Base-by-base conservation (phyloP, 306 rosid species). In the Cucurbita pepo region DNA sequence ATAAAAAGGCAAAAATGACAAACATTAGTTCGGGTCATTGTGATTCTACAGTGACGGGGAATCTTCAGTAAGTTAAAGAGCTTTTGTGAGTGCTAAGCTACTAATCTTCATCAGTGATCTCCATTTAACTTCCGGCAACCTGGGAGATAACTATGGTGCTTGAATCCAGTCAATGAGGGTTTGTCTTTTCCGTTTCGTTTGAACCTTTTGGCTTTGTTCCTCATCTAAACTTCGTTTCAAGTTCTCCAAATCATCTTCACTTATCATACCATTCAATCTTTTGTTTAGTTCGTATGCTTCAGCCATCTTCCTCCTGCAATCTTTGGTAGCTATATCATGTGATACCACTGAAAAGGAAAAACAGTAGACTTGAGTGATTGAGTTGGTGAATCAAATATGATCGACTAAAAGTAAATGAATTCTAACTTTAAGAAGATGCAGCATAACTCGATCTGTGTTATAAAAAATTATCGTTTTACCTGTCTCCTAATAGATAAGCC, bases 261-360 rank as follows among this genome's bases (percentile, higher is more conserved):
- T 62, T 12, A 93, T 85, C 77, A 57, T 38, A 21, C 94, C 90
- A 75, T 84, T 82, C 87, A 79, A n/a, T 75, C 83, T 77, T 72
- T 85, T 79, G 84, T 83, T 93, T 86, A 90, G 77, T 36, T 91
- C 90, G 78, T 93, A 93, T 55, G 97, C 88, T 75, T 88, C 94
- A 2, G 75, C 94, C 90, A 90, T 78, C 77, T 80, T 83, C 76
- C 86, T 85, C 80, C 79, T 76, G 80, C 97, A 90, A 55, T 90
- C 97, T 77, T 93, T 93, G 85, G 84, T 93, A 43, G 94, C 92
- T 72, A 81, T 71, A 74, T 90, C 97, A 62, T 90, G 97, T 75
- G 83, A 83, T 78, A 93, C 98, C 82, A 93, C 98, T 93, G 88
- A 82, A 83, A 79, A 76, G 54, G 3, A 82, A 30, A n/a, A 25